Base-by-base conservation (phyloP, 805 yeast genomes). In the Brettanomyces anomalus region DNA sequence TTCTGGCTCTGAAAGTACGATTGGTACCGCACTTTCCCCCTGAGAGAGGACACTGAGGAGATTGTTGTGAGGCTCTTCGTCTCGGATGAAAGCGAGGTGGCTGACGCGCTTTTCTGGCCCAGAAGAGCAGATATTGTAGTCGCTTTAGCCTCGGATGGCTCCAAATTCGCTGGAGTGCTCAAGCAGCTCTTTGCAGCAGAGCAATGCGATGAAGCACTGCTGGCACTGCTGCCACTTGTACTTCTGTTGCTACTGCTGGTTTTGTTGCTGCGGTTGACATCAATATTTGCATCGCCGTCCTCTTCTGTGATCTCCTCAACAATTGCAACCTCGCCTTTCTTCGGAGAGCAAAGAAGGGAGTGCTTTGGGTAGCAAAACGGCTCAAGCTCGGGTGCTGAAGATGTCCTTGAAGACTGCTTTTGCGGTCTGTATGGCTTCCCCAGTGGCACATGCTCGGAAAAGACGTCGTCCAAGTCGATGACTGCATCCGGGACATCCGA, bases 391-490 rank as follows among this genome's bases (percentile, higher is more conserved):
- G 39, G 39, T 6, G 26, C 34, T 2, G 39, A 40, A 10, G 37
- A 10, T 11, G 43, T 21, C n/a, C 36, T 26, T n/a, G 47, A 21
- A 6, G 36, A 37, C 6, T 46, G 48, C 18, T 40, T 47, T 2
- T n/a, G 15, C 2, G 34, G 34, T 14, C 18, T n/a, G 18, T 7
- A n/a, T 2, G 34, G 15, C 3, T 16, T 32, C 15, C 7, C 2
- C 8, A n/a, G n/a, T 7, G 7, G 18, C 34, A 16, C 6, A 16
- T 32, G 34, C 34, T 32, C 18, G 36, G 43, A 53, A 33, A 55
- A 49, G 4, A 60, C 51, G 42, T 57, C 64, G 45, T 62, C 65
- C 41, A 63, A 52, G 48, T 63, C 61, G 16, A 63, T 63, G 14
- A 62, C 48, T 1, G 66, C 62, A 37, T 62, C 54, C 1, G 66